Evolutionary conservation across 345 rosid genomes (phyloP).

Genomic region (Lumnitzera racemosa): DNA sequence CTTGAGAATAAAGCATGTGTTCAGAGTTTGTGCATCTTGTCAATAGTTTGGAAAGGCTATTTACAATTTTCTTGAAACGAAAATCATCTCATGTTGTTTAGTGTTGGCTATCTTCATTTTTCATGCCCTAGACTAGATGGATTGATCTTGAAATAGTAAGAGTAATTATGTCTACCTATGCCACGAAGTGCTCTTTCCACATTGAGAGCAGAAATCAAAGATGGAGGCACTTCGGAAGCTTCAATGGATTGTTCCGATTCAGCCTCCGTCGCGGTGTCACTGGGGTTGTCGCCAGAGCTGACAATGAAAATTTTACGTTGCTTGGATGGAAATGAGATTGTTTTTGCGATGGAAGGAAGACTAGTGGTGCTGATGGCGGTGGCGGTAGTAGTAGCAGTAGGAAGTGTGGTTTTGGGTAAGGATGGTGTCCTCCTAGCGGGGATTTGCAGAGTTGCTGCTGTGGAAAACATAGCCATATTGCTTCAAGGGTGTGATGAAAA

Average conservation of each 20-base stretch:
- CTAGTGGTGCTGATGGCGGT: too few relatives aligned
- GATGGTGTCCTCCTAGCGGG: too few relatives aligned
- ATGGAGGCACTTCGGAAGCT: conserved; percentile 42
- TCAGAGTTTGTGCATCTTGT: too few relatives aligned
- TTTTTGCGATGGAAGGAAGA: conserved; percentile 3
- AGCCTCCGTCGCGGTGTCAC: neutral
- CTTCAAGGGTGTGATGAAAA: neutral
- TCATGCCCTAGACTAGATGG: too few relatives aligned
- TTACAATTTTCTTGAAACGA: too few relatives aligned
- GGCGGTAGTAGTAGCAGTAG: conserved; percentile 1
- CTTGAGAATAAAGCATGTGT: too few relatives aligned
- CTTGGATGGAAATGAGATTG: conserved; percentile 10
- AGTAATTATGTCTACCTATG: conserved; percentile 35
- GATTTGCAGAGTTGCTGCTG: conserved; percentile 9
- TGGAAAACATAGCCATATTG: conserved; percentile 25
- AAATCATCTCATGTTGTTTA: too few relatives aligned
- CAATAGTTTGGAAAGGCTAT: too few relatives aligned
- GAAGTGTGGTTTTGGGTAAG: conserved; percentile 6
- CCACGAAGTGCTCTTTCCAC: conserved; percentile 87
- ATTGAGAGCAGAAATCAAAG: conserved; percentile 66
- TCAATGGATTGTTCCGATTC: conserved; percentile 46
- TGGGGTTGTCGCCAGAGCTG: conserved; percentile 1
- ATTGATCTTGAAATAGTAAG: too few relatives aligned
- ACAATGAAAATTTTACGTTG: conserved; percentile 3
- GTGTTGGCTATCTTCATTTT: too few relatives aligned